These are phyloP conservation scores for Blumeriella jaapii DNA, from an alignment of 2,329 filamentous ascomycete genomes.

Conservation along the genomic window DNA sequence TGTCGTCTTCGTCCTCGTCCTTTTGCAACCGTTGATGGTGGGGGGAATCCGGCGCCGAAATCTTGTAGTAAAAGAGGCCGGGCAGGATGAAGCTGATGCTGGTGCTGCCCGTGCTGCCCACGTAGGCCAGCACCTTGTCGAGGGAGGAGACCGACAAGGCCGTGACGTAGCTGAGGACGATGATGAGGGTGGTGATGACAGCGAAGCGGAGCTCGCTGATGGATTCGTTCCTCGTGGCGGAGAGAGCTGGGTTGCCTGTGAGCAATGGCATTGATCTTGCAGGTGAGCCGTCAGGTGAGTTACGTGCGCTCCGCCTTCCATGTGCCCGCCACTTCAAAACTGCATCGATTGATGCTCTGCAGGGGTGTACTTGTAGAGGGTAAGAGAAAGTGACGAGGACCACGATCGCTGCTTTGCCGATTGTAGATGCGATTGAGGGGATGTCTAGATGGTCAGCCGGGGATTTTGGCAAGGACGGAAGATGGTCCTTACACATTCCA, in stretches of 20 bases:
- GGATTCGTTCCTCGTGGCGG: conserved; percentile 39
- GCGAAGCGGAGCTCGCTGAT: conserved; percentile 89
- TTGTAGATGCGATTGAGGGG: conserved; percentile 71
- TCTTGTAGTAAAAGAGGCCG: conserved; percentile 97
- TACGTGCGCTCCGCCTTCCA: conserved; percentile 26
- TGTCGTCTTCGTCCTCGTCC: conserved; percentile 73
- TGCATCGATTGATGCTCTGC: conserved; percentile 86
- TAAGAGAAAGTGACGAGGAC: conserved; percentile 94
- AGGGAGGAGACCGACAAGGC: conserved; percentile 85
- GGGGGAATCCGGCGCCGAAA: conserved; percentile 76
- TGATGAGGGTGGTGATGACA: conserved; percentile 73
- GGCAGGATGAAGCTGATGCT: conserved; percentile 96
- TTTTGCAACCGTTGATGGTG: conserved; percentile 82
- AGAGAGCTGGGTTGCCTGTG: conserved; percentile 33
- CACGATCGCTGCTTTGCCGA: conserved; percentile 91
- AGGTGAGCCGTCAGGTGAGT: conserved; percentile 27
- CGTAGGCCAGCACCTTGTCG: conserved; percentile 86
- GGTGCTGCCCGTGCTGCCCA: conserved; percentile 87
- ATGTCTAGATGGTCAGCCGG: conserved; percentile 36
- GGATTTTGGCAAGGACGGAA: background rate
- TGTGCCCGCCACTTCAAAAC: conserved; percentile 84
- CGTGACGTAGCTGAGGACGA: conserved; percentile 74
- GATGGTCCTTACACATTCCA: conserved; percentile 61
- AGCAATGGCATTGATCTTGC: conserved; percentile 31
- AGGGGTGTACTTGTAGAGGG: conserved; percentile 89